Percentiles rank a stretch among this genome's conserved stretches.
Conservation (phyloP, 352 stramenopile species). For the Globisporangium splendens region DNA sequence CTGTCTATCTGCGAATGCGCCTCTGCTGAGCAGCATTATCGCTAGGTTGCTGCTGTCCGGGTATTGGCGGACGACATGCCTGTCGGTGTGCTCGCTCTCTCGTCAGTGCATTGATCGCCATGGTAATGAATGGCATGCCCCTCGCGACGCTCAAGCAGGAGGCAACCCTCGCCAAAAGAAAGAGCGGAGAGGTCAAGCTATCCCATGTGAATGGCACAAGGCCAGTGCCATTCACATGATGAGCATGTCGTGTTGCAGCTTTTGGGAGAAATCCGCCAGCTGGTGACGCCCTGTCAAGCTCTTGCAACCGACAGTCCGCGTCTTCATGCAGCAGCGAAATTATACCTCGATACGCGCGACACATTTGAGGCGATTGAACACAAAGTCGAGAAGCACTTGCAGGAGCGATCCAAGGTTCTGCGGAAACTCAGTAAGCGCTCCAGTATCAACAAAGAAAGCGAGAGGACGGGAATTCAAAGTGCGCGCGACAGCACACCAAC, state of each 20-base stretch:
- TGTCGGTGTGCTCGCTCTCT: too few relatives aligned
- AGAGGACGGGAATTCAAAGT: background rate
- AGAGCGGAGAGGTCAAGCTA: constrained; percentile 1
- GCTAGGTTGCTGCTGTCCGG: too few relatives aligned
- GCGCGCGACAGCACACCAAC: background rate
- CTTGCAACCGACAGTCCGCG: constrained; percentile 30
- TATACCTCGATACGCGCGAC: constrained; percentile 75
- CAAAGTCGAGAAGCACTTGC: constrained; percentile 39
- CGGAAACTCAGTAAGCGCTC: constrained; percentile 48
- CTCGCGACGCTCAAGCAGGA: constrained; percentile 4
- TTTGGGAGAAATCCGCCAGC: constrained; percentile 66
- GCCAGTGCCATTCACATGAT: constrained; percentile 19
- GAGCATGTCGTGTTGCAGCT: constrained; percentile 66
- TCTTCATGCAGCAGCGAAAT: constrained; percentile 56
- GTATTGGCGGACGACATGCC: too few relatives aligned
- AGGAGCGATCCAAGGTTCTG: constrained; percentile 42
- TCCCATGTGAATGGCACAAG: background rate
- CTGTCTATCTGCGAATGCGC: too few relatives aligned
- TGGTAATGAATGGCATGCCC: constrained; percentile 8
- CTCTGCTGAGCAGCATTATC: too few relatives aligned
- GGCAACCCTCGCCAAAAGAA: background rate
- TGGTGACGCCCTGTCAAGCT: constrained; percentile 21
- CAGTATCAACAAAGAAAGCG: constrained; percentile 17
- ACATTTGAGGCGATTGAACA: constrained; percentile 67
- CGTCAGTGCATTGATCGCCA: background rate